Percentiles rank a stretch among this genome's conserved stretches.
Conservation (phyloP, 176 grass and related monocot genomes). For the Eleusine coracana region DNA sequence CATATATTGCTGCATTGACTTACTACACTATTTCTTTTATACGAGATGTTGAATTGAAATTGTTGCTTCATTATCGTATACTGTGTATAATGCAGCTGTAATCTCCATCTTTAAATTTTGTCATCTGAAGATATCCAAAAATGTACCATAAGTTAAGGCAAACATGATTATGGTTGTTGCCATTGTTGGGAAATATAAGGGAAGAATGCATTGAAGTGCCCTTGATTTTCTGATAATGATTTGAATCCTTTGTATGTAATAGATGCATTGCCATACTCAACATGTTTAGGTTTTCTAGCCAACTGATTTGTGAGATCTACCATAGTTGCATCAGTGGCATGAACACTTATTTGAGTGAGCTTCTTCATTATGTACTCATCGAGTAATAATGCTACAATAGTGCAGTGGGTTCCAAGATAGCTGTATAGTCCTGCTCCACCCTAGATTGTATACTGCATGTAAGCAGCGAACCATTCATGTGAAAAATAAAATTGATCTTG, state of each 20-base stretch:
- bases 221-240: neutral
- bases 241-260: neutral
- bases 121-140: neutral
- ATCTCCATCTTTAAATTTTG: neutral
- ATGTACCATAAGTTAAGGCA: neutral
- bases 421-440: neutral
- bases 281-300: neutral
- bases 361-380: slow-evolving; percentile 1
- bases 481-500: neutral
- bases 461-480: neutral
- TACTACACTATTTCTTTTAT: neutral
- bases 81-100: neutral
- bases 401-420: neutral
- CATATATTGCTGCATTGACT: neutral
- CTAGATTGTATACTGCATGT: neutral
- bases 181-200: neutral
- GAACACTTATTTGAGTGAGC: neutral
- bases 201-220: neutral
- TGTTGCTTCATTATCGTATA: neutral
- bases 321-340: neutral
- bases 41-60: neutral
- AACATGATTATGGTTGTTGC: neutral
- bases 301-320: neutral
- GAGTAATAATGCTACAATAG: neutral
- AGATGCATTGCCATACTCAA: neutral